Percentiles rank a stretch among this genome's conserved stretches.
Evolutionary conservation across 345 rosid species (phyloP).

Genomic region (Lumnitzera racemosa): DNA sequence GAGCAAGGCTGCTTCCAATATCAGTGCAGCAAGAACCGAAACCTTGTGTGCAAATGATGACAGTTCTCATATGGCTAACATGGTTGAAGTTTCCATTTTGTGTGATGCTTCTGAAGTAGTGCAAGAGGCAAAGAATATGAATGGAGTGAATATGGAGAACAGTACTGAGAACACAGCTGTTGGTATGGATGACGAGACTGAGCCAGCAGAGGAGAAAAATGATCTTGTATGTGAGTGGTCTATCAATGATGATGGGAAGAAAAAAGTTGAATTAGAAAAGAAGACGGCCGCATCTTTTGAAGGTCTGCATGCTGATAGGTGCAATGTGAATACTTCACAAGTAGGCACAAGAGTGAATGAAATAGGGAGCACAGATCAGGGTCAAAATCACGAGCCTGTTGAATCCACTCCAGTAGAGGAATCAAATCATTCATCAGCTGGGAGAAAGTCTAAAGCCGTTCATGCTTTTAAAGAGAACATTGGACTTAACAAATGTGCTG

Average conservation of each 20-base stretch:
- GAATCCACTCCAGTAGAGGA: neutral
- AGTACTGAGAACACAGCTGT: conserved; percentile 7
- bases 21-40: conserved; percentile 15
- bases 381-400: neutral
- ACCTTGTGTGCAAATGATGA: conserved; percentile 1
- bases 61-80: conserved; percentile 12
- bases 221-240: conserved; percentile 16
- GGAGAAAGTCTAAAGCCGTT: conserved; percentile 5
- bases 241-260: conserved; percentile 17
- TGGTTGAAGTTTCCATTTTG: conserved; percentile 20
- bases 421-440: neutral
- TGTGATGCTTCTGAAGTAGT: conserved; percentile 18
- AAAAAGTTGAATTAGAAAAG: conserved; percentile 10
- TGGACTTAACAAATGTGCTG: neutral
- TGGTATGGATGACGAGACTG: conserved; percentile 39
- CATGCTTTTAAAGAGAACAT: conserved; percentile 4
- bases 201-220: conserved; percentile 43
- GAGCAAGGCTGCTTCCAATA: conserved; percentile 24
- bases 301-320: conserved; percentile 1
- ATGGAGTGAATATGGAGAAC: conserved; percentile 15
- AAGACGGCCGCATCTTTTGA: conserved; percentile 13
- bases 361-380: neutral
- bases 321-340: neutral
- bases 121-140: conserved; percentile 15
- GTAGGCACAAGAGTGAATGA: neutral